Base-by-base conservation (phyloP, 805 yeast genomes). In the Candida manassasensis region DNA sequence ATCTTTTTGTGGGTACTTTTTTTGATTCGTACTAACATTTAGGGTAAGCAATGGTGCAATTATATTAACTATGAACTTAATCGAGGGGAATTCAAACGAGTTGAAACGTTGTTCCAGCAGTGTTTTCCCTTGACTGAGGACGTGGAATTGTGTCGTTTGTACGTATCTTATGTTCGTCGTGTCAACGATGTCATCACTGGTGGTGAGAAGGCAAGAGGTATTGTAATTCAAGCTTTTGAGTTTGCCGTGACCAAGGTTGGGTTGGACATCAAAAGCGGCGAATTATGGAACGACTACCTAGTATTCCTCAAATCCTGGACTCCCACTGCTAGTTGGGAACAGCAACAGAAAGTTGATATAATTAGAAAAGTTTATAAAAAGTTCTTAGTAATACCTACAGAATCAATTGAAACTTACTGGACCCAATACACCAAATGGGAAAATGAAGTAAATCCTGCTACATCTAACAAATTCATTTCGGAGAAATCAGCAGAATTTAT, bases 401-500 rank as follows among this genome's bases (percentile, higher is more conserved):
- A 73, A 33, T 77, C 79, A 40, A 62, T 90, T 32, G 96, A 89
- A 53, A 70, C 68, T 15, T 66, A 84, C 37, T 90, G 98, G 98
- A 67, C 75, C 39, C 78, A 67, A 34, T 90, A 88, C 57, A 81
- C 85, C 15, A 67, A 71, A 40, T 93, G 93, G 79, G 97, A 90
- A 58, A 85, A 80, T 48, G 81, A 79, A 25, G 61, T 79, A 13
- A 84, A 83, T 50, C 67, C 82, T 22, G 63, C 81, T 13, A 83
- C 89, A 3, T 93, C 96, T 3, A 77, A 95, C 49, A 86, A 85
- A 56, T 79, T 82, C 52, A 80, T 89, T 35, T 79, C 84, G 29
- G 97, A 89, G 47, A 71, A 78, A 41, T 83, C 94, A 9, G 79
- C 84, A 3, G 82, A 78, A 10, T 93, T 88, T 53, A 85, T 90